Base-by-base conservation (phyloP, 495 filamentous ascomycete species). In the Terfezia boudieri region DNA sequence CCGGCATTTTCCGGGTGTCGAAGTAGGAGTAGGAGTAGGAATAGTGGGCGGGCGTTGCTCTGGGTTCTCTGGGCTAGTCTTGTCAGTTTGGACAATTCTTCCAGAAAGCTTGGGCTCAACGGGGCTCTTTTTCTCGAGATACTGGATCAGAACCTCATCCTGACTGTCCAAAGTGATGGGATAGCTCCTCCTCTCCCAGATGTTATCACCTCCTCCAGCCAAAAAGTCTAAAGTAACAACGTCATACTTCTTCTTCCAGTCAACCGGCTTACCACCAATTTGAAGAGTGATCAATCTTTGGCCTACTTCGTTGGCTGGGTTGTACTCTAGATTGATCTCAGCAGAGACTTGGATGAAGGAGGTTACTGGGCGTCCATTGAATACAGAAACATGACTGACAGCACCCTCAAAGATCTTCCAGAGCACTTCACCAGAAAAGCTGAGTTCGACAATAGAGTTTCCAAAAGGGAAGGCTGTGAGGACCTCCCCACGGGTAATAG, bases 381-480 rank as follows among this genome's bases (percentile, higher is more conserved):
- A 67, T 43, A 70, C 64, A 57, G 71, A 74, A n/a, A 73, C 61
- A 5, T 57, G 54, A 16, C 66, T 62, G 10, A 74, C 64, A 52
- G 73, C 66, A 2, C 75, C 76, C 56, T 74, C 71, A 38, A 79
- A 62, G 26, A 68, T 63, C 5, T 67, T 63, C 73, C 73, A 74
- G 0, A 79, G 61, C 49, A 69, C 62, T 9, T 66, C 58, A 32
- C 74, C 76, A 0, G 67, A 61, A 35, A 74, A 62, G 0, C 50
- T 55, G 9, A 76, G 51, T 54, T 74, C 71, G 8, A 75, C 74
- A 4, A 78, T 67, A 16, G 73, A 65, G 60, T 78, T 78, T 51
- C 70, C 68, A 56, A 79, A 79, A 9, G 75, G 76, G 57, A 77
- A 79, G 1, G 73, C 66, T 0, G 73, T 76, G 9, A 77, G 61